A percentile compares a stretch with the other conserved stretches of the same genome.
phyloP scores from a whole-genome alignment of 495 filamentous ascomycete genomes.

The Jackrogersella minutella region DNA sequence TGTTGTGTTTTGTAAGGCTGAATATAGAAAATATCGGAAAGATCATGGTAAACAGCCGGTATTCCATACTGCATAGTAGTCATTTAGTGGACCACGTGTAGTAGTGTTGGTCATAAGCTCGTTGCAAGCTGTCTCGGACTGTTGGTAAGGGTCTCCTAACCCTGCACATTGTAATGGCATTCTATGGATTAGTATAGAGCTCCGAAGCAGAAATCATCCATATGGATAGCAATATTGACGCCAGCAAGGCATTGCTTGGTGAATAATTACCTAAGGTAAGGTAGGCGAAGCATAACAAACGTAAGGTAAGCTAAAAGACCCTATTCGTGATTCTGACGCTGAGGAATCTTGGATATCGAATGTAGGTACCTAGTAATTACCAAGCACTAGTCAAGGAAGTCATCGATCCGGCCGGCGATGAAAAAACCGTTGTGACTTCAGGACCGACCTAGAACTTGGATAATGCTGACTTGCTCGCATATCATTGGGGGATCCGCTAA shows the following conservation, averaged over 20 bases:
- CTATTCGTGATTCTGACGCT: background rate
- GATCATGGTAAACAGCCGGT: conserved; percentile 2
- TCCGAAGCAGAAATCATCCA: background rate
- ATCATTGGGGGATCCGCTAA: conserved; percentile 18
- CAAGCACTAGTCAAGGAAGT: conserved; percentile 17
- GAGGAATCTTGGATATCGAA: conserved; percentile 8
- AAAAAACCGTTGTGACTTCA: conserved; percentile 11
- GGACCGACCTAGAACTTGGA: conserved; percentile 34
- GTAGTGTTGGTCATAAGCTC: background rate
- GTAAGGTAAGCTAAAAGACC: conserved; percentile 2
- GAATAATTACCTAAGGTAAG: conserved; percentile 1
- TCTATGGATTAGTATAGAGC: no score
- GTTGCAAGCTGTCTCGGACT: conserved; percentile 1
- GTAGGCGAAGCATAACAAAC: conserved; percentile 8
- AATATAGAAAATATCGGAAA: conserved; percentile 4
- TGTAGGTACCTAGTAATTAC: no score
- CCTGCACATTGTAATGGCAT: no score
- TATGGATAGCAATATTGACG: conserved; percentile 14
- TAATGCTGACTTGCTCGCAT: background rate
- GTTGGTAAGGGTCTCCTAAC: conserved; percentile 7
- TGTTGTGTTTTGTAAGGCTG: conserved; percentile 1
- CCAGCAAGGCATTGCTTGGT: conserved; percentile 16
- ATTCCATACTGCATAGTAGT: background rate
- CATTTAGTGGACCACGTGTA: background rate
- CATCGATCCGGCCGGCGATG: conserved; percentile 34